Evolutionary conservation across 306 rosid genomes (phyloP).

Genomic region (Sicyos edulis): DNA sequence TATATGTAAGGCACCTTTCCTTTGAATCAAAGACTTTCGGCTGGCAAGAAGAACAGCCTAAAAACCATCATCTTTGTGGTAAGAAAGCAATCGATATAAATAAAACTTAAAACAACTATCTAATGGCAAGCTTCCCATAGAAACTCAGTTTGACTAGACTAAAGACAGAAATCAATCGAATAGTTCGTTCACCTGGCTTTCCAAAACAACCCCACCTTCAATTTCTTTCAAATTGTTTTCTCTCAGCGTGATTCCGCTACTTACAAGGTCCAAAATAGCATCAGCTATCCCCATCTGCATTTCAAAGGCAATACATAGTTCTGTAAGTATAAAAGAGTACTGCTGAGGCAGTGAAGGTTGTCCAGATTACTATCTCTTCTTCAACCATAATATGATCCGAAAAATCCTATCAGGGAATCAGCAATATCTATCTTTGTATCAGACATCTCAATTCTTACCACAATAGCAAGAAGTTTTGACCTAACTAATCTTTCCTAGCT

Average conservation of each 20-base stretch:
- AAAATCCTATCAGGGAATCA: neutral
- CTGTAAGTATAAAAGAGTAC: neutral
- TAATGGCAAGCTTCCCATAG: neutral
- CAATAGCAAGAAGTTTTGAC: neutral
- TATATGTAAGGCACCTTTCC: constrained; percentile 73
- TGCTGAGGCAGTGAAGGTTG: neutral
- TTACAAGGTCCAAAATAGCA: constrained; percentile 95
- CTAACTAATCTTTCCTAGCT: neutral
- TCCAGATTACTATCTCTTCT: neutral
- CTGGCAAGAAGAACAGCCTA: constrained; percentile 93
- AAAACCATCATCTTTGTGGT: constrained; percentile 31
- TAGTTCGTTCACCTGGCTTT: constrained; percentile 74
- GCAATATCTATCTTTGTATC: constrained; percentile 5
- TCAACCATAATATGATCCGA: neutral
- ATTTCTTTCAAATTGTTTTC: constrained; percentile 93
- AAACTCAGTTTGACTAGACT: constrained; percentile 15
- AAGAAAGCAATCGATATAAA: constrained; percentile 22
- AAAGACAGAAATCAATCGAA: no score
- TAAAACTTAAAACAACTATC: no score
- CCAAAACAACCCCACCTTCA: constrained; percentile 71
- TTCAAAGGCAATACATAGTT: constrained; percentile 22
- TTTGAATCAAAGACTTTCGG: constrained; percentile 57
- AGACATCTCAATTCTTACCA: neutral
- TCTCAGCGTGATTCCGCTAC: constrained; percentile 80
- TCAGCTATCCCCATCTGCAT: constrained; percentile 91